Percentiles rank a stretch among this genome's conserved stretches.
Conservation (phyloP, 2,329 filamentous ascomycete genomes). For the Colletotrichum destructivum region DNA sequence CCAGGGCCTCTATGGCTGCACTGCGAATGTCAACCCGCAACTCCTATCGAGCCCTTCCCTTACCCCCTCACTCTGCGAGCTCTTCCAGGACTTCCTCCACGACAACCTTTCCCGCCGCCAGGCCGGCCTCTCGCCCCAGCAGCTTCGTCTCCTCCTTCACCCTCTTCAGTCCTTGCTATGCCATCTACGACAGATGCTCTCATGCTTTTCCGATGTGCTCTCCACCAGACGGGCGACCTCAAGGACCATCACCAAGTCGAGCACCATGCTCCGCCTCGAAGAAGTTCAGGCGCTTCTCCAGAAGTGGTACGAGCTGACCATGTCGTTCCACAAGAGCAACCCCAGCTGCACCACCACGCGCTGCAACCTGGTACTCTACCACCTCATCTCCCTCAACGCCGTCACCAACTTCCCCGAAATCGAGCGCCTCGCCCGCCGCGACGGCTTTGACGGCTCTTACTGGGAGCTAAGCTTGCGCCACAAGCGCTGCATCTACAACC, state of each 20-base stretch:
- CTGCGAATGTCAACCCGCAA: constrained; percentile 65
- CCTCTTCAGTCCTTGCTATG: constrained; percentile 77
- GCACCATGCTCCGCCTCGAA: constrained; percentile 72
- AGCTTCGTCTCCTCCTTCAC: constrained; percentile 78
- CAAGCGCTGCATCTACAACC: constrained; percentile 74
- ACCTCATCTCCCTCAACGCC: constrained; percentile 79
- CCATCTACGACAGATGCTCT: constrained; percentile 76
- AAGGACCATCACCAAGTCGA: constrained; percentile 70
- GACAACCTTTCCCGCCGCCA: constrained; percentile 71
- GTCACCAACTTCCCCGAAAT: constrained; percentile 78
- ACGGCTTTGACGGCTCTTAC: constrained; percentile 69
- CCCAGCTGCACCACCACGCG: constrained; percentile 72
- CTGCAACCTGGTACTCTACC: constrained; percentile 78
- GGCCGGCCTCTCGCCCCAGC: constrained; percentile 62
- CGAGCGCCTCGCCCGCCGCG: constrained; percentile 75
- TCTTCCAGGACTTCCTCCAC: constrained; percentile 78
- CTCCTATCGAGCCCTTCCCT: constrained; percentile 65
- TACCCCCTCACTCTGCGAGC: constrained; percentile 72
- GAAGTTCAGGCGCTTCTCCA: constrained; percentile 76
- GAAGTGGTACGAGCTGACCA: constrained; percentile 78
- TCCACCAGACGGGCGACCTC: constrained; percentile 57
- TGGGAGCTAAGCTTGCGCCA: constrained; percentile 70
- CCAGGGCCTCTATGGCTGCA: constrained; percentile 71
- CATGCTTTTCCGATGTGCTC: constrained; percentile 73
- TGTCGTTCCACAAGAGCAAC: constrained; percentile 68